These are phyloP conservation scores for Coemansia sp. DNA, from an alignment of 192 early-diverging fungal genomes.

Conservation along the genomic window DNA sequence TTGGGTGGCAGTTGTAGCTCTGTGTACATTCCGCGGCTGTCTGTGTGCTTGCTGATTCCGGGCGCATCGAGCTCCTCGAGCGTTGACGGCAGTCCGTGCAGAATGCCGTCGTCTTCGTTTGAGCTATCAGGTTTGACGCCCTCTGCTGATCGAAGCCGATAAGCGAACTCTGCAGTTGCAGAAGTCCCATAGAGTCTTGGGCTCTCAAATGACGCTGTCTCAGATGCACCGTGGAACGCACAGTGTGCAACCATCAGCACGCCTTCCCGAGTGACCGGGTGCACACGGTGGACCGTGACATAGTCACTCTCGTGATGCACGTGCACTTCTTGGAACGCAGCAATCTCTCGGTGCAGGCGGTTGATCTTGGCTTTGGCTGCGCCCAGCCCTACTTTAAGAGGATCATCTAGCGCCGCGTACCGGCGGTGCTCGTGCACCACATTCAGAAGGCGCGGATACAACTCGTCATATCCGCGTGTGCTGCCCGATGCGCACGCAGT, in stretches of 20 bases:
- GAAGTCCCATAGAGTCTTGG: slow-evolving; percentile 61
- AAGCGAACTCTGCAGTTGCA: slow-evolving; percentile 57
- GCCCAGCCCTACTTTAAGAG: slow-evolving; percentile 57
- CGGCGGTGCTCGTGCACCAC: slow-evolving; percentile 82
- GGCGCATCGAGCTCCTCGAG: slow-evolving; percentile 58
- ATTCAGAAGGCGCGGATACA: slow-evolving; percentile 84
- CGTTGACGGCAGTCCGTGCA: slow-evolving; percentile 59
- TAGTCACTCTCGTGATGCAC: slow-evolving; percentile 96
- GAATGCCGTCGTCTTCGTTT: slow-evolving; percentile 41
- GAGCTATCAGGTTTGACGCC: slow-evolving; percentile 8
- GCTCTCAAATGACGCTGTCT: slow-evolving; percentile 48
- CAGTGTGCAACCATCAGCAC: slow-evolving; percentile 87
- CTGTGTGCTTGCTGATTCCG: slow-evolving; percentile 40
- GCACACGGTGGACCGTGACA: slow-evolving; percentile 88
- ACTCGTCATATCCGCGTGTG: slow-evolving; percentile 96
- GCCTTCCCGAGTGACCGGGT: slow-evolving; percentile 86
- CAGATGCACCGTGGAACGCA: slow-evolving; percentile 64
- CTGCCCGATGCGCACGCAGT: slow-evolving; percentile 88
- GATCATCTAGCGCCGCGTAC: slow-evolving; percentile 65
- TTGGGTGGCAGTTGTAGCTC: slow-evolving; percentile 59
- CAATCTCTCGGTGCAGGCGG: slow-evolving; percentile 77
- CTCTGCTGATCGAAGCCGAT: slow-evolving; percentile 53
- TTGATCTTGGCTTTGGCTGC: slow-evolving; percentile 70
- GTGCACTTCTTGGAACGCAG: slow-evolving; percentile 85
- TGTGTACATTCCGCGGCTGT: slow-evolving; percentile 58